phyloP scores from a whole-genome alignment of 805 yeast species.

The Candida orba region DNA sequence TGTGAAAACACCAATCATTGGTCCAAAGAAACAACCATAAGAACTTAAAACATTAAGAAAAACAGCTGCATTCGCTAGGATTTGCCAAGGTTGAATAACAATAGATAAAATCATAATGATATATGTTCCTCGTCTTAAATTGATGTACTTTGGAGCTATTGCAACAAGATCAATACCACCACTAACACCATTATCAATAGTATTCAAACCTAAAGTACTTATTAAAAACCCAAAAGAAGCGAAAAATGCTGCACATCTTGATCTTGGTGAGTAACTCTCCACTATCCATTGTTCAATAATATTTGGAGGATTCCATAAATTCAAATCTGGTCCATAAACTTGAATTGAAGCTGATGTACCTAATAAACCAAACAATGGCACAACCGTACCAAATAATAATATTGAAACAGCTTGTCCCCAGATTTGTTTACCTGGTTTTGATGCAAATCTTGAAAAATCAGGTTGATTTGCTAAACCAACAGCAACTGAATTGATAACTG shows the following conservation, averaged over 20 bases:
- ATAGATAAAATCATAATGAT: constrained; percentile 64
- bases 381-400: constrained; percentile 32
- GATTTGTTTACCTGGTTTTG: constrained; percentile 30
- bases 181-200: constrained; percentile 36
- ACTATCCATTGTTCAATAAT: constrained; percentile 34
- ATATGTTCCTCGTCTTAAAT: constrained; percentile 55
- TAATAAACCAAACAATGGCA: constrained; percentile 40
- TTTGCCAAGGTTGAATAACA: constrained; percentile 70
- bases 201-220: constrained; percentile 30
- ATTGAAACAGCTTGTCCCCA: constrained; percentile 33
- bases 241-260: constrained; percentile 44
- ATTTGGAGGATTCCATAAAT: constrained; percentile 41
- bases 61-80: constrained; percentile 21
- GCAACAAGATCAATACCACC: constrained; percentile 48
- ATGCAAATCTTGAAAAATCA: constrained; percentile 32
- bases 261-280: constrained; percentile 29
- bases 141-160: constrained; percentile 44
- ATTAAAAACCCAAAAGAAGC: constrained; percentile 27
- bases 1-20: constrained; percentile 32
- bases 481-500: constrained; percentile 25
- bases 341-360: constrained; percentile 37
- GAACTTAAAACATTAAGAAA: constrained; percentile 19
- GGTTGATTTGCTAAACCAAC: constrained; percentile 27
- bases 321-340: constrained; percentile 28
- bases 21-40: constrained; percentile 36